A percentile compares a stretch with the other conserved stretches of the same genome.
Evolutionary conservation across 2,329 filamentous ascomycete species (phyloP).

Genomic region (Penicillium sp.): DNA sequence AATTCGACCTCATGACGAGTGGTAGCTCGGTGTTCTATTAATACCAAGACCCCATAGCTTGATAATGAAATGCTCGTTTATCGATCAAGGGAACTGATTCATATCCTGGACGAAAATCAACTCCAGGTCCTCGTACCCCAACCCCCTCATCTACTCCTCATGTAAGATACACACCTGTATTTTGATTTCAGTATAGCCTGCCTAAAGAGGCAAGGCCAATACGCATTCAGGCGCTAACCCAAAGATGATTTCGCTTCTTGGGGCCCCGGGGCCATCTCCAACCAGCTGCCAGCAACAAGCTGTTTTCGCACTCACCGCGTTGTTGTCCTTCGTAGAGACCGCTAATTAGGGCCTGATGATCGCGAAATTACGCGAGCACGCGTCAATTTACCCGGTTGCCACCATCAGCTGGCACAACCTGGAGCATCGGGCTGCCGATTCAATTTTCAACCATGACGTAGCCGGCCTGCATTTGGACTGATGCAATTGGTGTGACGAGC

Average conservation of each 20-base stretch:
- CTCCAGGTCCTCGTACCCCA: neutral
- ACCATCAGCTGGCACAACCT: conserved; percentile 5
- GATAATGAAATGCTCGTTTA: conserved; percentile 1
- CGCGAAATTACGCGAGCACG: conserved; percentile 4
- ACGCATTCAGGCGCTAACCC: conserved; percentile 10
- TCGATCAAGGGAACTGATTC: conserved; percentile 5
- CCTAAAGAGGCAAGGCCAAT: conserved; percentile 3
- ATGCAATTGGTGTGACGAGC: conserved; percentile 7
- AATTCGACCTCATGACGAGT: conserved; percentile 5
- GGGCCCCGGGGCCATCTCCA: neutral
- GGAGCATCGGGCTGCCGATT: conserved; percentile 12
- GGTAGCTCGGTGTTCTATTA: conserved; percentile 7
- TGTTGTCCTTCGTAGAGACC: neutral
- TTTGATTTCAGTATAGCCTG: neutral
- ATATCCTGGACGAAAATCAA: conserved; percentile 14
- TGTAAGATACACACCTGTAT: neutral
- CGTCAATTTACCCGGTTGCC: conserved; percentile 18
- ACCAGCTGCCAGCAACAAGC: neutral
- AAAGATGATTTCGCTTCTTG: conserved; percentile 23
- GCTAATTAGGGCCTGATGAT: neutral
- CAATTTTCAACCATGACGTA: conserved; percentile 14
- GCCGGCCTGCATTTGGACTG: neutral
- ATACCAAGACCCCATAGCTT: conserved; percentile 15
- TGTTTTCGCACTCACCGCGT: conserved; percentile 7
- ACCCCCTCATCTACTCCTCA: conserved; percentile 1